Conservation (phyloP, 345 rosid species). For the Jatropha curcas region DNA sequence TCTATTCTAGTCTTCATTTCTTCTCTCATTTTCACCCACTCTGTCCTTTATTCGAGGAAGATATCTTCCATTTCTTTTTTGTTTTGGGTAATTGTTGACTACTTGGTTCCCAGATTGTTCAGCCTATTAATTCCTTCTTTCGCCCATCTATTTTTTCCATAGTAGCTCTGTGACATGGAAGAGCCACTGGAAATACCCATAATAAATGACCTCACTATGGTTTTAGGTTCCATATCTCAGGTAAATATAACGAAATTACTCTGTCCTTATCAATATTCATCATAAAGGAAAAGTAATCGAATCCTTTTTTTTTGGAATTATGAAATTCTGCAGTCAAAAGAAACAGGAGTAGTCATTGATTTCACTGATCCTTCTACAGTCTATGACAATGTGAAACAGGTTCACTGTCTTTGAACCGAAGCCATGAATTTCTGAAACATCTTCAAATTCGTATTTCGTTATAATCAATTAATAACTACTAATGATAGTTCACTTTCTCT, state of each 20-base stretch:
- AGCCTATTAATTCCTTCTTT: not conserved
- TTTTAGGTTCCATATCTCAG: conserved; percentile 95
- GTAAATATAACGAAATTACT: conserved; percentile 28
- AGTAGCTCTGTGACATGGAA: conserved; percentile 77
- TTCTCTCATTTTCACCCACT: not conserved
- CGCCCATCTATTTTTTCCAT: not conserved
- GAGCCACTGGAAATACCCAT: conserved; percentile 84
- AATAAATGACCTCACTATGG: conserved; percentile 84
- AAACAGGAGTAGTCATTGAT: conserved; percentile 77
- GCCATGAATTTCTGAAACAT: not conserved
- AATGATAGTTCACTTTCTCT: not conserved
- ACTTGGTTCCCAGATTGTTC: conserved; percentile 1
- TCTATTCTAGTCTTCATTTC: no score
- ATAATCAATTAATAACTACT: not conserved
- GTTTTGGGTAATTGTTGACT: not conserved
- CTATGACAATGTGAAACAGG: conserved; percentile 96
- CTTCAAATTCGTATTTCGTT: not conserved
- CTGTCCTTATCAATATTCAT: not conserved
- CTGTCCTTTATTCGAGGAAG: not conserved
- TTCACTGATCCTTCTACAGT: conserved; percentile 83
- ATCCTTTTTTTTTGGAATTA: not conserved
- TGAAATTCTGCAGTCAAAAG: conserved; percentile 63
- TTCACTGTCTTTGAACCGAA: conserved; percentile 7
- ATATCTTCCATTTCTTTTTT: no score
- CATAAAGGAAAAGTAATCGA: not conserved